Evolutionary conservation across 805 yeast species (phyloP).

Genomic region (Barnettozyma botsteinii): DNA sequence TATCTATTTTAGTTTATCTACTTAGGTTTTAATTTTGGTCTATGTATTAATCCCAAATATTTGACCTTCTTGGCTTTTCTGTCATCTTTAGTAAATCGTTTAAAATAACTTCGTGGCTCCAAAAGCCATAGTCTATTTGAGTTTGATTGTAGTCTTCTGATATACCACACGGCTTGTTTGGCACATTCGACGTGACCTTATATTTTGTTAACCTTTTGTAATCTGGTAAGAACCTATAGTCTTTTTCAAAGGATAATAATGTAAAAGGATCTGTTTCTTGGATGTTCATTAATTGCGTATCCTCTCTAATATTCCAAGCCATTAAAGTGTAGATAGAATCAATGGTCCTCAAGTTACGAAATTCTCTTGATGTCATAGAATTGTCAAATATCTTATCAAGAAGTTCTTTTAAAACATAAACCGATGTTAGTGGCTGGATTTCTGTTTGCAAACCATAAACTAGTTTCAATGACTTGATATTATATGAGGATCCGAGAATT

Average conservation of each 20-base stretch:
- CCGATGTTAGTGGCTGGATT: slow-evolving; percentile 7
- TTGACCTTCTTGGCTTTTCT: slow-evolving; percentile 4
- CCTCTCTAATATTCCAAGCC: slow-evolving; percentile 22
- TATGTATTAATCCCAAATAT: slow-evolving; percentile 13
- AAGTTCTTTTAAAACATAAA: slow-evolving; percentile 2
- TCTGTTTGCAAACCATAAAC: slow-evolving; percentile 21
- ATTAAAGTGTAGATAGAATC: slow-evolving; percentile 11
- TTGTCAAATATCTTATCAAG: too few species aligned
- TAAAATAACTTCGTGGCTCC: slow-evolving; percentile 18
- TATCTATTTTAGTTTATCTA: neutral
- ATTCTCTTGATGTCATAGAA: too few species aligned
- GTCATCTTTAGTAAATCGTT: slow-evolving; percentile 6
- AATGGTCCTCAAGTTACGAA: neutral
- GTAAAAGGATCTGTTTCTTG: slow-evolving; percentile 6
- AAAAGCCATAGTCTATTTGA: slow-evolving; percentile 12
- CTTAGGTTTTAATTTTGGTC: too few species aligned
- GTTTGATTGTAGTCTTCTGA: slow-evolving; percentile 1
- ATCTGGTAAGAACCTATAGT: slow-evolving; percentile 13
- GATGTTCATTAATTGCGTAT: slow-evolving; percentile 4
- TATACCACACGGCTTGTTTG: neutral
- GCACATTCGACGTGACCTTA: neutral
- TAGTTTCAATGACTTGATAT: slow-evolving; percentile 9
- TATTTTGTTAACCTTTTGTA: slow-evolving; percentile 12
- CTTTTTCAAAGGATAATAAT: slow-evolving; percentile 12
- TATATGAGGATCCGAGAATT: neutral